Conservation (phyloP, 441 rosid species). For the Lepidium campestre region DNA sequence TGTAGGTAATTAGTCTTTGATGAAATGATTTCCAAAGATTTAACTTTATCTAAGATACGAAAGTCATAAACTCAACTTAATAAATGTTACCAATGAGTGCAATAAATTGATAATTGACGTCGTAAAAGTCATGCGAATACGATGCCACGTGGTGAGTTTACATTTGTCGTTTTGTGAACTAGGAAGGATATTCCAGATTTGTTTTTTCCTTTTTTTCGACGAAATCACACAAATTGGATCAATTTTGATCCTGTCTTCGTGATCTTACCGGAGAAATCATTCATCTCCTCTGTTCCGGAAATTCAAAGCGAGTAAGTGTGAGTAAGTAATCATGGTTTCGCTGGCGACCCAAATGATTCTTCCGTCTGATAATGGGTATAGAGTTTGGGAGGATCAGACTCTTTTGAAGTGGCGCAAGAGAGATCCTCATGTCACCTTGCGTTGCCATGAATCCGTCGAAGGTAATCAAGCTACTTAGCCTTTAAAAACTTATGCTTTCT, state of each 20-base stretch:
- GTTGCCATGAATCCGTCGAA: slow-evolving; percentile 84
- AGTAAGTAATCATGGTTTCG: slow-evolving; percentile 43
- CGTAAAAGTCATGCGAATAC: slow-evolving; percentile 2
- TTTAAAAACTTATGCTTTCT: not conserved
- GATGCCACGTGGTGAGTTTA: slow-evolving; percentile 14
- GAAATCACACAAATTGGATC: slow-evolving; percentile 6
- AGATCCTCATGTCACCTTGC: slow-evolving; percentile 86
- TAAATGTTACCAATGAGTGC: not conserved
- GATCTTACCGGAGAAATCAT: not conserved
- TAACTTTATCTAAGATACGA: not conserved
- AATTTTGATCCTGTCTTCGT: not conserved
- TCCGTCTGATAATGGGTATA: slow-evolving; percentile 53
- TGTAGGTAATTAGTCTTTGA: too few relatives aligned
- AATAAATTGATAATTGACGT: not conserved
- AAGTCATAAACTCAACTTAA: not conserved
- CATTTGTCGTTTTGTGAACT: slow-evolving; percentile 19
- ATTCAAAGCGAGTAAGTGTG: not conserved
- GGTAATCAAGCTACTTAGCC: slow-evolving; percentile 29
- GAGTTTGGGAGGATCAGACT: slow-evolving; percentile 80
- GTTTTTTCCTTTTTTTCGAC: not conserved
- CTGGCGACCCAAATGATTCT: slow-evolving; percentile 44
- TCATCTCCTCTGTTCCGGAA: not conserved
- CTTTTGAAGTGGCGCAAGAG: slow-evolving; percentile 87
- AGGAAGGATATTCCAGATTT: slow-evolving; percentile 17
- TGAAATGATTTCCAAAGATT: not conserved